A percentile compares a stretch with the other conserved stretches of the same genome.
Evolutionary conservation across 2,329 filamentous ascomycete species (phyloP).

Genomic region (Claviceps sp.): DNA sequence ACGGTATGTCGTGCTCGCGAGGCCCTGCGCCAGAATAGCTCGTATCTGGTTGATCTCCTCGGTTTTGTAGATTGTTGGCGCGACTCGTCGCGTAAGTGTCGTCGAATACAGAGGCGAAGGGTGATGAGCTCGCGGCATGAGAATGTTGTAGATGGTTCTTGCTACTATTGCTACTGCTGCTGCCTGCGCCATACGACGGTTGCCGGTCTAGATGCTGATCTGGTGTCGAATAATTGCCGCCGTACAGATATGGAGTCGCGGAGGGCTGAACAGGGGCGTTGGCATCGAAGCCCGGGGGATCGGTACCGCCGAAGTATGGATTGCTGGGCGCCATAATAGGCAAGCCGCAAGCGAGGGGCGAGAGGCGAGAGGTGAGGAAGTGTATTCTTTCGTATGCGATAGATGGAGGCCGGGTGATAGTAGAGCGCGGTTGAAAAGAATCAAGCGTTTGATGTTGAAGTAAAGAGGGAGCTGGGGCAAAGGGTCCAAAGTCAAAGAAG

Average conservation of each 20-base stretch:
- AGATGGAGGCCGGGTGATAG: too few species aligned
- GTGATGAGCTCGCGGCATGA: constrained; percentile 29
- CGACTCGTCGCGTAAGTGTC: constrained; percentile 48
- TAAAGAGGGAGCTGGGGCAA: too few species aligned
- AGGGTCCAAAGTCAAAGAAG: too few species aligned
- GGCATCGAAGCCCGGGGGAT: constrained; percentile 27
- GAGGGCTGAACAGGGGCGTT: constrained; percentile 16
- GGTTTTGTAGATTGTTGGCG: constrained; percentile 25
- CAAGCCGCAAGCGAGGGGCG: background rate
- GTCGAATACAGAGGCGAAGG: constrained; percentile 55
- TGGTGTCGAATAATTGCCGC: constrained; percentile 9
- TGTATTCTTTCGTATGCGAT: too few species aligned
- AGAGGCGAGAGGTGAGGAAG: background rate
- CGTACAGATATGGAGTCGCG: constrained; percentile 28
- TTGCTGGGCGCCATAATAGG: constrained; percentile 47
- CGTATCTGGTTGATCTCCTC: constrained; percentile 35
- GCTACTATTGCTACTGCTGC: constrained; percentile 11
- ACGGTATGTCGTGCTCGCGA: constrained; percentile 39
- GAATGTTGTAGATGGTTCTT: constrained; percentile 11
- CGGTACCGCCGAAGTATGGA: constrained; percentile 41
- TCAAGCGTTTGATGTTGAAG: too few species aligned
- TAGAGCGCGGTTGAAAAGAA: too few species aligned
- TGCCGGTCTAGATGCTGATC: constrained; percentile 2
- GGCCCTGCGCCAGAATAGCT: constrained; percentile 31
- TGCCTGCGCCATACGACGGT: constrained; percentile 13